Conservation (phyloP, 2,329 filamentous ascomycete species). For the Colletotrichum shisoi region DNA sequence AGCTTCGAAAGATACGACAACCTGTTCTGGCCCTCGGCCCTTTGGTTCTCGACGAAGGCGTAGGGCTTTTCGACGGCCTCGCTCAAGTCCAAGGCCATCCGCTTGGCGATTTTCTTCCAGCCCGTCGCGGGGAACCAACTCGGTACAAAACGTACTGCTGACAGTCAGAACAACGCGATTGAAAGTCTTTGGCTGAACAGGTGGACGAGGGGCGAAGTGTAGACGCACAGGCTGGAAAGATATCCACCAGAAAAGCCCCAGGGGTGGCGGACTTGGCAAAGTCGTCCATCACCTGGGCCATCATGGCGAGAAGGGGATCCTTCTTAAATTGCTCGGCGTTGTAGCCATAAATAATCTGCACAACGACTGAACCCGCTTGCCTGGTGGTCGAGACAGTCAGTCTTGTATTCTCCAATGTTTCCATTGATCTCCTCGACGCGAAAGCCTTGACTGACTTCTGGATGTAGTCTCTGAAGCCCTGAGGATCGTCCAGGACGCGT, state of each 20-base stretch:
- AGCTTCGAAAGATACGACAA: slow-evolving; percentile 19
- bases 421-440: no score
- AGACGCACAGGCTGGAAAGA: slow-evolving; percentile 24
- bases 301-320: background rate
- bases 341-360: slow-evolving; percentile 19
- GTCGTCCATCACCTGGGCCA: slow-evolving; percentile 6
- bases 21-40: background rate
- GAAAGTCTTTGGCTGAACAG: no score
- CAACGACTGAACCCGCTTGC: slow-evolving; percentile 14
- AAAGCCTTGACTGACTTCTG: background rate
- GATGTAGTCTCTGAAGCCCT: background rate
- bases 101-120: slow-evolving; percentile 33
- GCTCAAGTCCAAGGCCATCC: slow-evolving; percentile 12
- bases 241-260: slow-evolving; percentile 32
- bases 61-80: slow-evolving; percentile 31
- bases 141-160: slow-evolving; percentile 43
- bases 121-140: slow-evolving; percentile 37
- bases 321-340: slow-evolving; percentile 10
- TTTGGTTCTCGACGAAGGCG: slow-evolving; percentile 42
- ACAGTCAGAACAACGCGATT: background rate
- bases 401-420: no score
- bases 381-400: background rate
- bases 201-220: no score
- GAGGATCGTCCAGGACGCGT: background rate
- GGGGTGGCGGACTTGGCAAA: background rate